Evolutionary conservation across 768 basidiomycete genomes (phyloP).

Genomic region (Neoboletus brunneissimus): DNA sequence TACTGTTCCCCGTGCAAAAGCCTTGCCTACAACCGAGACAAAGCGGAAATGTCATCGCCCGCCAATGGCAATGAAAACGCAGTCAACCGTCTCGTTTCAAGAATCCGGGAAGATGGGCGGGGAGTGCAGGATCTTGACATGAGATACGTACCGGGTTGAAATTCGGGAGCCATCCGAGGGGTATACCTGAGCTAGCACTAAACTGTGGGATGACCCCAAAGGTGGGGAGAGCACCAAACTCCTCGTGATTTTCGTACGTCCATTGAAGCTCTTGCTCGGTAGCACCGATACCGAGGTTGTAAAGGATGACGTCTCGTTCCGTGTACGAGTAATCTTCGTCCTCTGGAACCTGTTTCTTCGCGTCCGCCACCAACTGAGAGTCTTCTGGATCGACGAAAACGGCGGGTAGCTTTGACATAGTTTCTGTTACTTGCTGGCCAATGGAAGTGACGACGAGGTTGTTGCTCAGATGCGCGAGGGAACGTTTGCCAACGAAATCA

Average conservation of each 20-base stretch:
- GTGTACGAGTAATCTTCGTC: slow-evolving; percentile 69
- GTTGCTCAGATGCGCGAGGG: neutral
- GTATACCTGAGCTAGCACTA: slow-evolving; percentile 57
- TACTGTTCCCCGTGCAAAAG: slow-evolving; percentile 99
- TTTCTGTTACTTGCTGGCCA: neutral
- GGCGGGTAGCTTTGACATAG: slow-evolving; percentile 42
- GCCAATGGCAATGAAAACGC: neutral
- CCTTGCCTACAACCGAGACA: slow-evolving; percentile 65
- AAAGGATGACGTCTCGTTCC: slow-evolving; percentile 89
- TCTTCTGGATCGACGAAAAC: slow-evolving; percentile 78
- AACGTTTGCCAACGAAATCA: neutral
- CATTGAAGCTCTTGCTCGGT: slow-evolving; percentile 90
- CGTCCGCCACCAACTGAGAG: slow-evolving; percentile 74
- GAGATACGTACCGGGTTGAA: slow-evolving; percentile 76
- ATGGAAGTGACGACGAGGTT: neutral
- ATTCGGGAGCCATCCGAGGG: slow-evolving; percentile 89
- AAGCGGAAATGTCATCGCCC: neutral
- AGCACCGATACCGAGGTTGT: slow-evolving; percentile 94
- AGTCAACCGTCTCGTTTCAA: slow-evolving; percentile 2
- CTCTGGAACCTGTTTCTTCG: slow-evolving; percentile 61
- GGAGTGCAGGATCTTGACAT: neutral
- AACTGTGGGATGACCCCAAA: slow-evolving; percentile 97
- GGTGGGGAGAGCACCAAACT: slow-evolving; percentile 84
- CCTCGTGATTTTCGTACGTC: slow-evolving; percentile 86
- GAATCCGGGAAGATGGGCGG: neutral